A percentile compares a stretch with the other conserved stretches of the same genome.
Evolutionary conservation across 2,329 filamentous ascomycete genomes (phyloP).

Genomic region (Chalaropsis thielavioides): DNA sequence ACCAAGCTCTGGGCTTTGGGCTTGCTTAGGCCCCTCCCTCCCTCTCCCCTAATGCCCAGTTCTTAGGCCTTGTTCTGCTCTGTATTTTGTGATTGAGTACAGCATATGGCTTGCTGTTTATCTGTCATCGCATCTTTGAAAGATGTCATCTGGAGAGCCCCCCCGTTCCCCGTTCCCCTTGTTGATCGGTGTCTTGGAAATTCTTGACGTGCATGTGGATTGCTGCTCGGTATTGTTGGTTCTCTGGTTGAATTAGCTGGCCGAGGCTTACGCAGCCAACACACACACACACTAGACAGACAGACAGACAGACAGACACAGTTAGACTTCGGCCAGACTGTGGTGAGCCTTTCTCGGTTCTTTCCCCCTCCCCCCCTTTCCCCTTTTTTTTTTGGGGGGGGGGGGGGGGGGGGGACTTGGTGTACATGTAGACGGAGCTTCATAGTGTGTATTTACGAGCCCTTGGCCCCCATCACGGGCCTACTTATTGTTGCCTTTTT

Average conservation of each 20-base stretch:
- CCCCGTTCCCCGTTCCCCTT: neutral
- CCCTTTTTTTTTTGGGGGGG: no score
- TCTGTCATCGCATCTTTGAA: slow-evolving; percentile 1
- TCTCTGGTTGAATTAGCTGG: neutral
- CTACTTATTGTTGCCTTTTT: no score
- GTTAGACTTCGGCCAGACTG: no score
- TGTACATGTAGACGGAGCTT: no score
- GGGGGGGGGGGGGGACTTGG: no score
- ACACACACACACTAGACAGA: neutral
- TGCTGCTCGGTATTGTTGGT: neutral
- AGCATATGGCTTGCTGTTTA: no score
- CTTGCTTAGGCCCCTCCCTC: neutral
- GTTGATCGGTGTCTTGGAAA: neutral
- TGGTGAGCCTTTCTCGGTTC: no score
- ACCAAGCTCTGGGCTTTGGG: neutral
- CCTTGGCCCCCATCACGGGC: no score
- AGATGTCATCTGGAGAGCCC: neutral
- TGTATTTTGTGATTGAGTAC: no score
- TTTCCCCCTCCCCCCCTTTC: no score
- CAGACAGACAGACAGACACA: no score
- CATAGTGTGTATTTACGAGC: no score
- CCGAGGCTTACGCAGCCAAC: neutral
- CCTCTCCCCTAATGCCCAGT: neutral
- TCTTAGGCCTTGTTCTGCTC: neutral
- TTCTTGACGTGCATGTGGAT: neutral